A percentile compares a stretch with the other conserved stretches of the same genome.
These are phyloP conservation scores for Phytophthora palmivora DNA, from an alignment of 352 stramenopile species.

Conservation along the genomic window DNA sequence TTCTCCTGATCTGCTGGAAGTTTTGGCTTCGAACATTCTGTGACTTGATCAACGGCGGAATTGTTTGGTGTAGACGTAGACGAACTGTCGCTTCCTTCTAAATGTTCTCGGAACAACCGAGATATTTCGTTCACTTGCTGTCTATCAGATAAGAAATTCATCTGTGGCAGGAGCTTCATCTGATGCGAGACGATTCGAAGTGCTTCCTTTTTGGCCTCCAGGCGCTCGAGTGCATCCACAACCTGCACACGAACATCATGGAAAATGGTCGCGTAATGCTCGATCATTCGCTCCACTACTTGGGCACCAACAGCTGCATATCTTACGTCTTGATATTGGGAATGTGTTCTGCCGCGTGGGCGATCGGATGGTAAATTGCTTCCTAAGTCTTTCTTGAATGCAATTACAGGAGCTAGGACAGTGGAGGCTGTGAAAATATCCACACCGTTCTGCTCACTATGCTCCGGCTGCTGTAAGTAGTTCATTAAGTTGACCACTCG, in stretches of 20 bases:
- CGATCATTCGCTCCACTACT: conserved; percentile 82
- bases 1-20: conserved; percentile 7
- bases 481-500: conserved; percentile 74
- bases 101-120: conserved; percentile 56
- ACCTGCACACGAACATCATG: conserved; percentile 69
- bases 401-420: conserved; percentile 78
- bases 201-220: conserved; percentile 72
- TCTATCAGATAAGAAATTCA: conserved; percentile 71
- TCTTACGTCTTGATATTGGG: conserved; percentile 76
- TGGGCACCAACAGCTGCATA: conserved; percentile 79
- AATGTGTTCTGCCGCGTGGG: conserved; percentile 51
- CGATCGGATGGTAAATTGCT: conserved; percentile 44
- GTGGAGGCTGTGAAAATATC: conserved; percentile 66
- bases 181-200: conserved; percentile 71
- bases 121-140: conserved; percentile 74
- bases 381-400: conserved; percentile 73
- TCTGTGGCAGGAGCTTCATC: conserved; percentile 71
- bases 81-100: conserved; percentile 22
- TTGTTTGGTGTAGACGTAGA: conserved; percentile 11
- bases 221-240: conserved; percentile 64
- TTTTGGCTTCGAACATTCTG: conserved; percentile 20
- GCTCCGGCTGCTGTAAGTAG: conserved; percentile 65
- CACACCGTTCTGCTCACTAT: conserved; percentile 70
- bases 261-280: conserved; percentile 81
- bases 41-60: not conserved